These are phyloP conservation scores for Bassia scoparia DNA, from an alignment of 148 eudicot species.

Conservation along the genomic window DNA sequence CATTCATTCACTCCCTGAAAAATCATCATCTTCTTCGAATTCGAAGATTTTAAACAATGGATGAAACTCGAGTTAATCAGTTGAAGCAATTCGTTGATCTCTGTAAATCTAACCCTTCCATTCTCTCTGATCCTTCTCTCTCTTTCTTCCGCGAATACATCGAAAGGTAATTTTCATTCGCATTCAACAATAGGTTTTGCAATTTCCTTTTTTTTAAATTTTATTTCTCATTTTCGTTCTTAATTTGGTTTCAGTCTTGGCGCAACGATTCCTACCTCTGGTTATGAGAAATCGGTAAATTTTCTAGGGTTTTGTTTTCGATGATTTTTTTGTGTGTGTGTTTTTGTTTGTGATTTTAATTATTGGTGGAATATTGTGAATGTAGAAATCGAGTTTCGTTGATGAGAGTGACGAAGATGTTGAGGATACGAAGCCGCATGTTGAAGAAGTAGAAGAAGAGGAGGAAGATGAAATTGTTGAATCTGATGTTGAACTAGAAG, in stretches of 20 bases:
- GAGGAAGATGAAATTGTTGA: slow-evolving; percentile 76
- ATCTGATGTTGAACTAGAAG: slow-evolving; percentile 86
- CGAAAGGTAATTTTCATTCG: slow-evolving; percentile 44
- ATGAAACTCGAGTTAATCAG: slow-evolving; percentile 47
- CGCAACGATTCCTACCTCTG: slow-evolving; percentile 49
- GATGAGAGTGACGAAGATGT: slow-evolving; percentile 60
- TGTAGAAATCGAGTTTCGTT: slow-evolving; percentile 33
- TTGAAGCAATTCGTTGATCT: slow-evolving; percentile 55
- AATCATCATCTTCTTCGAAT: neutral
- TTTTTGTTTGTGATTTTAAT: neutral
- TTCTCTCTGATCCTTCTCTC: slow-evolving; percentile 68
- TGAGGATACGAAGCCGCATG: slow-evolving; percentile 37
- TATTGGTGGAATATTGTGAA: neutral
- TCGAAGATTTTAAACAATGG: slow-evolving; percentile 36
- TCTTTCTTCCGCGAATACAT: slow-evolving; percentile 79
- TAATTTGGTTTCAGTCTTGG: slow-evolving; percentile 51
- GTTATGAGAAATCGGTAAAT: slow-evolving; percentile 43
- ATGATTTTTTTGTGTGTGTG: neutral
- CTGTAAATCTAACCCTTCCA: slow-evolving; percentile 64
- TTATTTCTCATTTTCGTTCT: neutral
- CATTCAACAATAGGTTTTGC: too few relatives aligned
- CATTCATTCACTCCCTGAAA: neutral
- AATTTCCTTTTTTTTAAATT: neutral
- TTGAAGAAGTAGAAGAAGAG: slow-evolving; percentile 35
- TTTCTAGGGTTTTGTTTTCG: slow-evolving; percentile 13